A percentile compares a stretch with the other conserved stretches of the same genome.
These are phyloP conservation scores for Metarhizium guizhouense DNA, from an alignment of 2,329 filamentous ascomycete genomes.

Conservation along the genomic window DNA sequence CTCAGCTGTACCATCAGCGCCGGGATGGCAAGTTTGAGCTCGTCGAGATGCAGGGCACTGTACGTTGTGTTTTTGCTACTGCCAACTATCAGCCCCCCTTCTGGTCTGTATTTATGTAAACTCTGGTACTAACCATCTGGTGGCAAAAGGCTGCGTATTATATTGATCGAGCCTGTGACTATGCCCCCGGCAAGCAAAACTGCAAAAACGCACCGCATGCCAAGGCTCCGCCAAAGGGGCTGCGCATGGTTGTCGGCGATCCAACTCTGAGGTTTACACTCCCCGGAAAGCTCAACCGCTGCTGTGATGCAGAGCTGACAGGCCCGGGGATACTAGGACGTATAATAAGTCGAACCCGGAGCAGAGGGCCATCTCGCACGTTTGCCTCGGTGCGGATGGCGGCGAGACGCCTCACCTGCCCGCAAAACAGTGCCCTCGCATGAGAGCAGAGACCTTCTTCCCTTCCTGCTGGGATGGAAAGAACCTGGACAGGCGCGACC, in stretches of 20 bases:
- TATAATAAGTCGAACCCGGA: conserved; percentile 34
- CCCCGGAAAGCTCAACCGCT: too few relatives aligned
- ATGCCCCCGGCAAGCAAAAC: conserved; percentile 13
- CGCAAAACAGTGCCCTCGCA: conserved; percentile 38
- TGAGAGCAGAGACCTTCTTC: conserved; percentile 47
- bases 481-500: conserved; percentile 43
- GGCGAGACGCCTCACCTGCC: conserved; percentile 44
- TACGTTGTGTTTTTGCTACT: conserved; percentile 3
- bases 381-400: conserved; percentile 36
- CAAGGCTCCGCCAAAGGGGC: conserved; percentile 49
- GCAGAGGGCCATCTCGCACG: conserved; percentile 43
- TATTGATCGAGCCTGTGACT: conserved; percentile 18
- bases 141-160: conserved; percentile 16
- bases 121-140: not conserved
- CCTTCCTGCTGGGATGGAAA: conserved; percentile 55
- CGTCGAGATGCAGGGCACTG: conserved; percentile 22
- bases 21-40: conserved; percentile 45
- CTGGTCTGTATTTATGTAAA: too few relatives aligned
- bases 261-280: conserved; percentile 30
- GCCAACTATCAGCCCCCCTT: too few relatives aligned
- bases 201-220: conserved; percentile 21
- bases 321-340: conserved; percentile 16
- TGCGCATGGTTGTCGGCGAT: conserved; percentile 59
- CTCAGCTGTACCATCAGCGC: conserved; percentile 41
- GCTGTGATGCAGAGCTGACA: not conserved